phyloP scores from a whole-genome alignment of 2,329 filamentous ascomycete genomes.

The Dryadomyces quercivorus region DNA sequence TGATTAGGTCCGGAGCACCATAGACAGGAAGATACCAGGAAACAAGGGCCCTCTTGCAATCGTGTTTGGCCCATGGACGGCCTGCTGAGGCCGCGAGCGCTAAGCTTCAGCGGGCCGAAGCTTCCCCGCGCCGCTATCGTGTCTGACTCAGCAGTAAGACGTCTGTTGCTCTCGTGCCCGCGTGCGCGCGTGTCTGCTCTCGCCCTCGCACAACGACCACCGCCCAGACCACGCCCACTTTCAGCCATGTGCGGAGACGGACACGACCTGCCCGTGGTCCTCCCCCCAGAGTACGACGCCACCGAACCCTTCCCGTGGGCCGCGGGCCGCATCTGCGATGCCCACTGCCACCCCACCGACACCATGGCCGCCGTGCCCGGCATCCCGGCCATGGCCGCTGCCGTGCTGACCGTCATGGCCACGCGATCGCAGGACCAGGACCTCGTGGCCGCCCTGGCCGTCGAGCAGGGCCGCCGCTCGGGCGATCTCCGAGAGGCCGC shows the following conservation, averaged over 20 bases:
- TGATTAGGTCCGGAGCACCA: no score
- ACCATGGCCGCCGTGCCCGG: slow-evolving; percentile 48
- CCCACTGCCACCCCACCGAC: slow-evolving; percentile 77
- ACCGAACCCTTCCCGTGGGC: slow-evolving; percentile 52
- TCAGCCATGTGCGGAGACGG: not conserved
- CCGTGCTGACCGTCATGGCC: slow-evolving; percentile 61
- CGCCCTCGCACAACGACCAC: no score
- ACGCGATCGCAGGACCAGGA: slow-evolving; percentile 65
- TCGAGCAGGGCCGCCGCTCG: slow-evolving; percentile 34
- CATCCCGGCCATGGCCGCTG: slow-evolving; percentile 54
- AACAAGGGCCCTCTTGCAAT: no score
- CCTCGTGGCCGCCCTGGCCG: slow-evolving; percentile 52
- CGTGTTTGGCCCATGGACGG: no score
- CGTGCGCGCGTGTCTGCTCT: no score
- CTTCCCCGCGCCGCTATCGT: no score
- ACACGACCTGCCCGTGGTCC: not conserved
- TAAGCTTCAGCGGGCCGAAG: no score
- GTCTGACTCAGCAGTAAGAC: no score
- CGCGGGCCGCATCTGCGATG: slow-evolving; percentile 54
- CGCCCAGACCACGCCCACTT: no score
- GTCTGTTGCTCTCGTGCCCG: no score
- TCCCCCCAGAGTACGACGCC: slow-evolving; percentile 1
- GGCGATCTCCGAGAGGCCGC: not conserved
- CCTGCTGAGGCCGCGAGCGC: no score
- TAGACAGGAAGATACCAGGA: no score